A percentile compares a stretch with the other conserved stretches of the same genome.
These are phyloP conservation scores for Hypoxylon crocopeplum DNA, from an alignment of 495 filamentous ascomycete species.

Conservation along the genomic window DNA sequence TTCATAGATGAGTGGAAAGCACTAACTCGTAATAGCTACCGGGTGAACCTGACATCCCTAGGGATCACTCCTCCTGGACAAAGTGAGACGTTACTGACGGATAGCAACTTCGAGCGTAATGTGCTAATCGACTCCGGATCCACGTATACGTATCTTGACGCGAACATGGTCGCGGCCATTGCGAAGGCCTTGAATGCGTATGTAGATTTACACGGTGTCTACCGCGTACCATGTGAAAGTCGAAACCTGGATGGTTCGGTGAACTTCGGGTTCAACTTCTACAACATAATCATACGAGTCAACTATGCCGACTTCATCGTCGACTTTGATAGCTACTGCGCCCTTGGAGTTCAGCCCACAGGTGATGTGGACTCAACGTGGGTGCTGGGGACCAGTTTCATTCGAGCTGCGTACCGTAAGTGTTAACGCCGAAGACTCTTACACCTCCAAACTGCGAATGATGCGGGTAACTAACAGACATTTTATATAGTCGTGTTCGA, in stretches of 20 bases:
- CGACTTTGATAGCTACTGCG: slow-evolving; percentile 47
- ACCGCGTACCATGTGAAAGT: slow-evolving; percentile 47
- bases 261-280: slow-evolving; percentile 53
- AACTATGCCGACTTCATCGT: slow-evolving; percentile 55
- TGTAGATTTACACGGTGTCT: slow-evolving; percentile 44
- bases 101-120: slow-evolving; percentile 44
- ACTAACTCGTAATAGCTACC: slow-evolving; percentile 40
- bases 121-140: slow-evolving; percentile 52
- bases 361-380: slow-evolving; percentile 42
- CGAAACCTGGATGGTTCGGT: slow-evolving; percentile 46
- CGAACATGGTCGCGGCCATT: slow-evolving; percentile 45
- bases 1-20: neutral
- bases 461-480: slow-evolving; percentile 1
- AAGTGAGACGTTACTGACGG: slow-evolving; percentile 39
- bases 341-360: slow-evolving; percentile 50
- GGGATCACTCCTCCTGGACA: slow-evolving; percentile 45
- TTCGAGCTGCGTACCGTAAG: slow-evolving; percentile 52
- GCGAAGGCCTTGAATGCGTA: slow-evolving; percentile 45
- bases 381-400: slow-evolving; percentile 53
- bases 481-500: slow-evolving; percentile 49
- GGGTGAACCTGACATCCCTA: slow-evolving; percentile 52
- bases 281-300: slow-evolving; percentile 50
- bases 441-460: neutral
- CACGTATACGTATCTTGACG: slow-evolving; percentile 50
- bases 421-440: neutral